A percentile compares a stretch with the other conserved stretches of the same genome.
phyloP scores from a whole-genome alignment of 2,329 filamentous ascomycete species.

The Metarhizium album region DNA sequence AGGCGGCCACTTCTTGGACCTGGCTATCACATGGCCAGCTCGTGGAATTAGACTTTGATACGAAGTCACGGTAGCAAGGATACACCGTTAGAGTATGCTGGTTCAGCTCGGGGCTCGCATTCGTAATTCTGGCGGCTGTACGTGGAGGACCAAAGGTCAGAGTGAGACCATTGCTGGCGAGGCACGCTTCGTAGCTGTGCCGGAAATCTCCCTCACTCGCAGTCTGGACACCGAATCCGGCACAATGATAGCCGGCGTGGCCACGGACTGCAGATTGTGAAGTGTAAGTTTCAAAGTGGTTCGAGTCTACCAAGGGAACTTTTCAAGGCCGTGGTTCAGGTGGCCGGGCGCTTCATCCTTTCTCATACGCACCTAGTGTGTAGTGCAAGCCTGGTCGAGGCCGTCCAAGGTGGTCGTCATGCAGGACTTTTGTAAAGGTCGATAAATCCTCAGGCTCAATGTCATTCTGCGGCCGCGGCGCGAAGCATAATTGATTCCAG shows the following conservation, averaged over 20 bases:
- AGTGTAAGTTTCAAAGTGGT: neutral
- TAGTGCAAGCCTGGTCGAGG: slow-evolving; percentile 29
- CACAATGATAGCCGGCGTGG: neutral
- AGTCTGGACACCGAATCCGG: slow-evolving; percentile 2
- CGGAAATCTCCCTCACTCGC: neutral
- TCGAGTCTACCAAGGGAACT: neutral
- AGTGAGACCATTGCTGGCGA: slow-evolving; percentile 3
- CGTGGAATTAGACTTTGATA: slow-evolving; percentile 1
- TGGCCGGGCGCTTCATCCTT: neutral
- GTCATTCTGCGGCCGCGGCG: neutral
- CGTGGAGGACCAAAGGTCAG: neutral
- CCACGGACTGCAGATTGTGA: slow-evolving; percentile 1
- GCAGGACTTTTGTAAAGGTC: slow-evolving; percentile 32
- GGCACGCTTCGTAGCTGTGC: neutral
- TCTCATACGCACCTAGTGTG: slow-evolving; percentile 32
- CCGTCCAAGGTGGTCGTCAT: slow-evolving; percentile 22
- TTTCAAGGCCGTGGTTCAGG: neutral
- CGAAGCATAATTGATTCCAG: slow-evolving; percentile 42
- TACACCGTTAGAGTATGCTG: slow-evolving; percentile 12
- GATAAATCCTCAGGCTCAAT: slow-evolving; percentile 34
- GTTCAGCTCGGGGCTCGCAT: neutral
- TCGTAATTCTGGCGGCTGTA: neutral
- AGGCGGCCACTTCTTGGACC: slow-evolving; percentile 33
- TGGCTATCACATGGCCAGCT: slow-evolving; percentile 14
- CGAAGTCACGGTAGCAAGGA: slow-evolving; percentile 13